Evolutionary conservation across 371 early-diverging fungal genomes (phyloP), one percentile per base, ranked within the genome.

Genomic region (Nematocida parisii): DNA sequence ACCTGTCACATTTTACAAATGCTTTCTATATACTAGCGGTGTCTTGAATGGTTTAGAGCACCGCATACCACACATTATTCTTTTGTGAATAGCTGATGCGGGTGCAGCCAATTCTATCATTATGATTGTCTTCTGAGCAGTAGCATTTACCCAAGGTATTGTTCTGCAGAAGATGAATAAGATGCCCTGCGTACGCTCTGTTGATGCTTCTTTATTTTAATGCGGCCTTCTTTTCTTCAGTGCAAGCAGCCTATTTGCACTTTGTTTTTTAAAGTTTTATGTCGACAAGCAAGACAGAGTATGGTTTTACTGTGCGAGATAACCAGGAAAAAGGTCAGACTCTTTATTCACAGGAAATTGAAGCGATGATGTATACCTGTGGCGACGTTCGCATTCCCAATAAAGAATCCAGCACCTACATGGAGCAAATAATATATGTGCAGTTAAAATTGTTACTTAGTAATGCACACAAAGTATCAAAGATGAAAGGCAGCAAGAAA

Each of bases 281-380:
- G 54, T 22, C 6, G n/a, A 27, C 15, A 11, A 57, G 33, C 15
- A 67, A 77, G 61, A 68, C 46, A 5, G 80, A 77, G 20, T 70
- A 6, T 13, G 54, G 68, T 39, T 22, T 45, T 5, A 18, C 46
- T 15, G 18, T 18, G 42, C 42, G 33, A 45, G 60, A 47, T 15
- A 66, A 61, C 50, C 42, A 67, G 27, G 66, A 70, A 39, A 66
- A 77, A 56, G 45, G 27, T 0, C 60, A 58, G 47, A 70, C 18
- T 42, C 27, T 64, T 13, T 82, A 73, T 40, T 58, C 20, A 54
- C 39, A n/a, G 44, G 83, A 83, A 56, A 83, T 83, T 24, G 61
- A 83, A 45, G 46, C 83, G 4, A 83, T 83, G 83, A 67, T 83
- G 71, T 83, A 83, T 57, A 64, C 83, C 7, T 83, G 73, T 45